Evolutionary conservation across 2,329 filamentous ascomycete species (phyloP).

Genomic region (Fusarium nygamai): DNA sequence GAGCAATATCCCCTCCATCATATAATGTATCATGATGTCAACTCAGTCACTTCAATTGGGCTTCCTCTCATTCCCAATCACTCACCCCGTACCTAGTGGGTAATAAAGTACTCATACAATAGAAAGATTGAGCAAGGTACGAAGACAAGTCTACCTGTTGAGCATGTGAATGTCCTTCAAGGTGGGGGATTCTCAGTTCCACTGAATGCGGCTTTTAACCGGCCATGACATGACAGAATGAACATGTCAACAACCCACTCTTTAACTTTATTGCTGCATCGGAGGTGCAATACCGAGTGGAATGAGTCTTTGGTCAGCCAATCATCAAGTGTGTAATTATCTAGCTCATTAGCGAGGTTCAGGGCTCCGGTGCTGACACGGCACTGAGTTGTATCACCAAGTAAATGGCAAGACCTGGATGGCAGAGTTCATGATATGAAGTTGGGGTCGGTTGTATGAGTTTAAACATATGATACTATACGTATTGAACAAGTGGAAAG

Average conservation of each 20-base stretch:
- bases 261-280: conserved; percentile 3
- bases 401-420: not conserved
- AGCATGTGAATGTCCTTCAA: conserved; percentile 5
- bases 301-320: conserved; percentile 4
- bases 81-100: no score
- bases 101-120: not conserved
- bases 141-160: not conserved
- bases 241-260: not conserved
- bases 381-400: not conserved
- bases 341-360: not conserved
- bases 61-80: not conserved
- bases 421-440: not conserved
- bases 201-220: conserved; percentile 35
- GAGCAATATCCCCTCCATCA: not conserved
- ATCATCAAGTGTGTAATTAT: conserved; percentile 19
- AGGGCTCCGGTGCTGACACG: not conserved
- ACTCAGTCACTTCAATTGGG: not conserved
- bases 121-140: not conserved
- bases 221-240: conserved; percentile 20
- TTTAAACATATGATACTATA: not conserved
- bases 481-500: not conserved
- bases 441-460: not conserved
- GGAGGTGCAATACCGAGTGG: conserved; percentile 9
- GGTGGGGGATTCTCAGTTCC: conserved; percentile 13
- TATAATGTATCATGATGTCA: conserved; percentile 23